Base-by-base conservation (phyloP, 179 eudicot genomes). In the Silene coronaria region DNA sequence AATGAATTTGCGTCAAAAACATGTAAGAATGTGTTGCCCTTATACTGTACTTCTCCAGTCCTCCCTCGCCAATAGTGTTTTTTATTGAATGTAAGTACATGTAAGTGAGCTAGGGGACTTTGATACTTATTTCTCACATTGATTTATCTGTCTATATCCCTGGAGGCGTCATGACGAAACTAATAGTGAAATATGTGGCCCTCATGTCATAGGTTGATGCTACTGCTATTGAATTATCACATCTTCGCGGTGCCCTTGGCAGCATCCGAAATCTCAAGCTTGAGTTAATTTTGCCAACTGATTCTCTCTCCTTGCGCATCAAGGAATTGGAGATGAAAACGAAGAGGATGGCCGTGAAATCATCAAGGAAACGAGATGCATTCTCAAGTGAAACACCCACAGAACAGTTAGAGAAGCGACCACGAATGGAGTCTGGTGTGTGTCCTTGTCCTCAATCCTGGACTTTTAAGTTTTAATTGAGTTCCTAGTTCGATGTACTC, bases 191-290 rank as follows among this genome's bases (percentile, higher is more conserved):
- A 60, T 22, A 60, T 22, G 65, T 60, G 26, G 28, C 14, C 5
- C 38, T 24, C 59, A 11, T 71, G 51, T 51, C 19, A 53, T 74
- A 82, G 84, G 38, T 70, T 34, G 59, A 28, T 45, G 80, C 77
- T 26, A 60, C 24, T 23, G 22, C 48, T 21, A 22, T 75, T 32
- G 78, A 74, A 51, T 60, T 81, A 66, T 42, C 28, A 27, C 26
- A 63, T 63, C 53, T 84, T 5, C 34, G 27, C 45, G 75, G 57
- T 68, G 74, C 67, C 7, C 36, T 53, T 30, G 64, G 17, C 2
- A 72, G 42, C 68, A 70, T 84, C 36, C 23, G 53, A 19, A 46
- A 34, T 38, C 51, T 76, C 80, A 60, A 84, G 48, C 82, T 84
- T 74, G 73, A 74, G 53, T 65, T 70, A 24, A 23, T 28, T 46